Conservation (phyloP, 495 filamentous ascomycete species). For the Cryomyces minteri region DNA sequence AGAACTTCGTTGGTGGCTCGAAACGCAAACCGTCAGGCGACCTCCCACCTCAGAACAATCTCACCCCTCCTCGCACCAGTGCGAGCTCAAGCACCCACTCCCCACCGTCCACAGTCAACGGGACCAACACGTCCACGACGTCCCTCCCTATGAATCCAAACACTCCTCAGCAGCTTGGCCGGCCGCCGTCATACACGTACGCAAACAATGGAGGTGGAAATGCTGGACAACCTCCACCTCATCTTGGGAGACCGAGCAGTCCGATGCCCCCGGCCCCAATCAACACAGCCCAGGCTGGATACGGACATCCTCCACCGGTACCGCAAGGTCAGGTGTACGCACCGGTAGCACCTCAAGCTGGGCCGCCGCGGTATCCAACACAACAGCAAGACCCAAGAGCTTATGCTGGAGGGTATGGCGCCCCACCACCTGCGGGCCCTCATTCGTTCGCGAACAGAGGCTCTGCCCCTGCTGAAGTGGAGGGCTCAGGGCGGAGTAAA, state of each 20-base stretch:
- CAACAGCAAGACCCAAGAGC: conserved; percentile 7
- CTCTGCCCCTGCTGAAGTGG: conserved; percentile 53
- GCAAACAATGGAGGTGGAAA: not conserved
- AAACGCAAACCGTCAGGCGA: conserved; percentile 17
- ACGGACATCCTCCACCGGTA: conserved; percentile 11
- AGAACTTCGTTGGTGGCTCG: conserved; percentile 17
- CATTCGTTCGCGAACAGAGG: conserved; percentile 1
- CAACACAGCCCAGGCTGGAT: conserved; percentile 9
- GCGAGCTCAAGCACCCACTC: not conserved
- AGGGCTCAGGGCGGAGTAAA: conserved; percentile 65
- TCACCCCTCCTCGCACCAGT: conserved; percentile 9
- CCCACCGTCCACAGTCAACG: not conserved
- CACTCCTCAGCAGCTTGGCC: conserved; percentile 15
- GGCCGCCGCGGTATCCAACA: conserved; percentile 16
- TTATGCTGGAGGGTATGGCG: not conserved
- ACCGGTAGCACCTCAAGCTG: conserved; percentile 7
- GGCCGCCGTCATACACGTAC: conserved; percentile 24
- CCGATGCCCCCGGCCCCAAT: conserved; percentile 18
- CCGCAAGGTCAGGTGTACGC: conserved; percentile 3
- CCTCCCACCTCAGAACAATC: conserved; percentile 2
- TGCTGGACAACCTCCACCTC: no score
- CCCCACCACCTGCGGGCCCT: not conserved
- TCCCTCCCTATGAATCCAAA: conserved; percentile 18
- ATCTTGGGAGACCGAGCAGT: conserved; percentile 15
- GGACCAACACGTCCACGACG: conserved; percentile 7